Conservation (phyloP, 257 asterid species). For the Buddleja alternifolia region DNA sequence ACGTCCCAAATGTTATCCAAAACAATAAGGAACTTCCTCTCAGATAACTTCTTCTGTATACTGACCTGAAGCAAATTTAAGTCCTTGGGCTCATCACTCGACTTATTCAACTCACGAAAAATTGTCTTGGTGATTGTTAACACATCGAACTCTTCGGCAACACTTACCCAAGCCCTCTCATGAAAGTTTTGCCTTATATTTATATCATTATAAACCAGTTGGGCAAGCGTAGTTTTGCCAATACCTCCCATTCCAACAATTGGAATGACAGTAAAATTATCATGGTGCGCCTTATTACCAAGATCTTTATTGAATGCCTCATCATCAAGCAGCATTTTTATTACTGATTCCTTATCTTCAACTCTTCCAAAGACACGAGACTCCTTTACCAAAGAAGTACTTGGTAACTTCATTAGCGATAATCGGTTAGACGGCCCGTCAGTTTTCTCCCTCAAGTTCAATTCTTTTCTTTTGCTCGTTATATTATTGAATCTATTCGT, state of each 20-base stretch:
- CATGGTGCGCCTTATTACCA: background rate
- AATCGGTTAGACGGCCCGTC: conserved; percentile 22
- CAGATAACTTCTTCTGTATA: conserved; percentile 23
- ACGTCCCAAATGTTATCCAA: conserved; percentile 46
- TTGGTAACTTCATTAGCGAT: conserved; percentile 31
- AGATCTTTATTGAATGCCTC: too few relatives aligned
- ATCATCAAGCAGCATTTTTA: conserved; percentile 28
- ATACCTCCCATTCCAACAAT: conserved; percentile 57
- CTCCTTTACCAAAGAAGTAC: conserved; percentile 47
- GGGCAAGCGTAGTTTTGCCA: conserved; percentile 47
- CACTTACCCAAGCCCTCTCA: conserved; percentile 40
- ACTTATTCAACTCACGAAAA: background rate
- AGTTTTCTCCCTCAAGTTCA: conserved; percentile 31
- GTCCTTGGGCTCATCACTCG: conserved; percentile 26
- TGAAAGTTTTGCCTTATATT: background rate
- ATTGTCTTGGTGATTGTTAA: conserved; percentile 33
- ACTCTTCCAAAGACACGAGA: conserved; percentile 48
- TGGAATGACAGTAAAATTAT: conserved; percentile 36
- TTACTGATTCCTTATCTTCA: conserved; percentile 38
- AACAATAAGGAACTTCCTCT: conserved; percentile 38
- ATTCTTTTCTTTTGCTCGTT: conserved; percentile 28
- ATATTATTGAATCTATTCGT: conserved; percentile 31
- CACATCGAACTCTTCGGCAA: conserved; percentile 39
- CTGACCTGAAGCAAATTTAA: conserved; percentile 37
- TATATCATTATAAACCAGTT: conserved; percentile 35